Conservation (phyloP, 768 basidiomycete species). For the Phlebiopsis flavidoalba region DNA sequence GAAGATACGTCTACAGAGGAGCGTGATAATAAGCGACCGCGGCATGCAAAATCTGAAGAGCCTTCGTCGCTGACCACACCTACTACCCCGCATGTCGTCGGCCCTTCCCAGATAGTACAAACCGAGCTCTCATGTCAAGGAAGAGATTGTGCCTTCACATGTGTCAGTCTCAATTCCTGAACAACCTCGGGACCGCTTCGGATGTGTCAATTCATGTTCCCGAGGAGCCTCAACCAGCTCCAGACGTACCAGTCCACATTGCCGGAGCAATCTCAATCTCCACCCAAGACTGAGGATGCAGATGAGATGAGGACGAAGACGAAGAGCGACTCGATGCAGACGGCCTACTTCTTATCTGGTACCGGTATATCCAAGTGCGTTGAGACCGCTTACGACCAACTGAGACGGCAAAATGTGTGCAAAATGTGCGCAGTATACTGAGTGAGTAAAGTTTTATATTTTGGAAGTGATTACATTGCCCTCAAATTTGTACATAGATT, state of each 20-base stretch:
- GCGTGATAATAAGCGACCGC: background rate
- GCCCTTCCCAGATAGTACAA: background rate
- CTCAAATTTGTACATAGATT: background rate
- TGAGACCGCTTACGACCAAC: constrained; percentile 2
- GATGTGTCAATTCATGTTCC: too few relatives aligned
- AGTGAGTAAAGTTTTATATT: background rate
- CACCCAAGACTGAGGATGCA: background rate
- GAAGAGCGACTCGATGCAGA: constrained; percentile 1
- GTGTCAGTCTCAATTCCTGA: background rate
- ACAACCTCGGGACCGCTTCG: background rate
- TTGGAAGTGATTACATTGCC: background rate
- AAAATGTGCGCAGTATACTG: too few relatives aligned
- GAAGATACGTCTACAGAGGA: background rate
- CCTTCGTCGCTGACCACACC: background rate
- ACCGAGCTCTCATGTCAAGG: background rate
- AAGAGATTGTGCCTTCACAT: background rate
- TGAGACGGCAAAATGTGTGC: constrained; percentile 6
- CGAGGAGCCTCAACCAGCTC: too few relatives aligned
- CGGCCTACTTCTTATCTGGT: too few relatives aligned
- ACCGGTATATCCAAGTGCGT: background rate
- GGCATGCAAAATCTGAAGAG: background rate
- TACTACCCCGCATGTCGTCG: background rate
- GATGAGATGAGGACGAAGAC: background rate
- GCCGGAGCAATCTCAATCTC: background rate
- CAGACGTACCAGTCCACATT: too few relatives aligned